Base-by-base conservation (phyloP, 176 grass and related monocot species). In the Poa annua region DNA sequence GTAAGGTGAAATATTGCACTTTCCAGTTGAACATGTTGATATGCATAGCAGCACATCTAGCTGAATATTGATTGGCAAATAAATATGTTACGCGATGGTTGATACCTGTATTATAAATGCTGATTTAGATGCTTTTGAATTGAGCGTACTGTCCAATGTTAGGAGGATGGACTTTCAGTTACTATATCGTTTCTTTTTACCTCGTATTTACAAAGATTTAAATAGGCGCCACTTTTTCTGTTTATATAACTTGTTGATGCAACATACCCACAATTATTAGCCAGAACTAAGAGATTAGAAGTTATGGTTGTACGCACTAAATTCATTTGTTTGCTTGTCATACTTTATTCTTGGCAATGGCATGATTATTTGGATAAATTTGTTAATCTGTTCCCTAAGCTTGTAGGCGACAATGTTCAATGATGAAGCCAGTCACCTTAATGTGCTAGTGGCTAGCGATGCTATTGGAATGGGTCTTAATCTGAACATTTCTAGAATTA, bases 391-490 rank as follows among this genome's bases (percentile, higher is more conserved):
- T 38, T 89, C 26, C 57, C 36, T 88, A 86, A 88, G 35, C 47
- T 85, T 90, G 66, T 89, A 95, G 92, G 92, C 91, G 4, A 95
- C 89, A 74, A 84, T 98, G 89, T 98, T 98, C 76, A 98, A 98
- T 83, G 96, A 98, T 91, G 92, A 98, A 38, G 86, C 49, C 65
- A 98, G 87, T 72, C 85, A 95, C 72, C 88, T 98, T 87, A 92
- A 93, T 82, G 89, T 98, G 70, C 89, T 98, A 81, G 96, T 98
- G 78, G 96, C 96, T 76, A 98, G 87, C 73, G 96, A 98, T 86
- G 92, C 96, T 56, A 95, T 98, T 78, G 96, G 96, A 71, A 98
- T 98, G 96, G 96, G 96, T 86, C 96, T 98, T 73, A 98, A 98
- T 92, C 88, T 98, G 82, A 95, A 95, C 80, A 98, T 98, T 85